Base-by-base conservation (phyloP, 768 basidiomycete species). In the Lactarius quietus region DNA sequence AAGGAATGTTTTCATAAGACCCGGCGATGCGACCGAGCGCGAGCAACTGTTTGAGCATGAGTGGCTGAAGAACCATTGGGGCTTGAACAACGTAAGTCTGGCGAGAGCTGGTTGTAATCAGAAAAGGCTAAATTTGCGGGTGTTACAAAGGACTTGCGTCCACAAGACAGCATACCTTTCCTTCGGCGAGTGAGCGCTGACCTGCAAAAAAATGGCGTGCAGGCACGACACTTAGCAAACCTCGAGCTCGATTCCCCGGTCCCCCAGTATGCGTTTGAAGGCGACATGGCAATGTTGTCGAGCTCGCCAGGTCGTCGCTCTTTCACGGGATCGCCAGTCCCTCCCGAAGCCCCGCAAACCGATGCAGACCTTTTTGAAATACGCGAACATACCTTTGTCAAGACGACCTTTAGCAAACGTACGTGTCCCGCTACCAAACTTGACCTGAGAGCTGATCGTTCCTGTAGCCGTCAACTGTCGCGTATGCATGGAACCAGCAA, bases 121-220 rank as follows among this genome's bases (percentile, higher is more conserved):
- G 56, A 20, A 38, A 45, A 23, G 45, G 4, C 45, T 45, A 23
- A 45, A 23, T 45, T 43, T 56, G 60, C 18, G 48, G 35, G 18
- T 55, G 56, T 59, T 58, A 23, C 65, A 35, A 63, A 90, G 87
- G 89, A 93, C 70, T 78, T 96, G 35, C 89, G 92, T 28, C 91
- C 90, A 56, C 91, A 97, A 72, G 96, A 98, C 73, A 95, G 92
- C 72, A 92, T 98, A 39, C 96, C 96, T 12, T 97, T 97, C 82
- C 80, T 97, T 15, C 88, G 93, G 35, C 89, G 95, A 5, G 89
- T 97, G 73, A 95, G 93, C 74, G 82, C 86, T 64, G 95, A 97
- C 72, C 73, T 93, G 61, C 88, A 90, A 65, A 91, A 89, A 75
- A 79, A 84, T 23, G 90, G 92, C 56, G 81, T 78, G n/a, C n/a